Evolutionary conservation across 2,329 filamentous ascomycete genomes (phyloP).

Genomic region (Alternaria tenuissima): DNA sequence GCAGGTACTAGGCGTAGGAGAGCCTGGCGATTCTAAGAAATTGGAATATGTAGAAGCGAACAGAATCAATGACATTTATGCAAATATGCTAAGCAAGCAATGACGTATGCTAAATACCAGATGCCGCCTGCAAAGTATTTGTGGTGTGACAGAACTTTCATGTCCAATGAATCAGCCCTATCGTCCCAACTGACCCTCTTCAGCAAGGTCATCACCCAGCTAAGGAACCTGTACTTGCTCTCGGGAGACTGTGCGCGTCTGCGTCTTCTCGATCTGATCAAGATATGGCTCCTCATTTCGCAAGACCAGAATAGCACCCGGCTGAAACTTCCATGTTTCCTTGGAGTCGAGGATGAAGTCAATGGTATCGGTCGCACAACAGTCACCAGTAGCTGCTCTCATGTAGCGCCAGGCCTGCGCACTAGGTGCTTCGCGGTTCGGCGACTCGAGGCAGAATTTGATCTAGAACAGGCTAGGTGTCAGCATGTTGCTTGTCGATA

Average conservation of each 20-base stretch:
- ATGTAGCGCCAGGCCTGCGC: conserved; percentile 29
- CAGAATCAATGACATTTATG: neutral
- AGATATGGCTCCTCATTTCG: neutral
- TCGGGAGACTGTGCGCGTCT: neutral
- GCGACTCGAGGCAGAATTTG: conserved; percentile 27
- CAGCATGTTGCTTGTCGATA: neutral
- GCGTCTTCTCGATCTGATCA: neutral
- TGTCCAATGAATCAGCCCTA: neutral
- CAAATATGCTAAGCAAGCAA: neutral
- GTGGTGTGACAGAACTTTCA: neutral
- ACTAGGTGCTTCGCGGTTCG: conserved; percentile 25
- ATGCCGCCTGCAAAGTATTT: neutral
- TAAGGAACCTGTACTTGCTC: conserved; percentile 1
- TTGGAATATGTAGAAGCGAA: neutral
- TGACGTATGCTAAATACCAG: neutral
- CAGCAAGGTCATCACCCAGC: conserved; percentile 7
- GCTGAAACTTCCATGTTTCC: conserved; percentile 7
- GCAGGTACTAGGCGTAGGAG: neutral
- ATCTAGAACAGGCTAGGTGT: conserved; percentile 13
- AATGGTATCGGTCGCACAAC: neutral
- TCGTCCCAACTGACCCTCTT: conserved; percentile 2
- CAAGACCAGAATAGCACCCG: neutral
- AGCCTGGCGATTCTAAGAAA: neutral
- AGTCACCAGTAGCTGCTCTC: neutral
- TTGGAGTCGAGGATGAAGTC: neutral